A percentile compares a stretch with the other conserved stretches of the same genome.
These are phyloP conservation scores for Bryum argenteum DNA, from an alignment of 225 moss, liverwort and hornwort species.

Conservation along the genomic window DNA sequence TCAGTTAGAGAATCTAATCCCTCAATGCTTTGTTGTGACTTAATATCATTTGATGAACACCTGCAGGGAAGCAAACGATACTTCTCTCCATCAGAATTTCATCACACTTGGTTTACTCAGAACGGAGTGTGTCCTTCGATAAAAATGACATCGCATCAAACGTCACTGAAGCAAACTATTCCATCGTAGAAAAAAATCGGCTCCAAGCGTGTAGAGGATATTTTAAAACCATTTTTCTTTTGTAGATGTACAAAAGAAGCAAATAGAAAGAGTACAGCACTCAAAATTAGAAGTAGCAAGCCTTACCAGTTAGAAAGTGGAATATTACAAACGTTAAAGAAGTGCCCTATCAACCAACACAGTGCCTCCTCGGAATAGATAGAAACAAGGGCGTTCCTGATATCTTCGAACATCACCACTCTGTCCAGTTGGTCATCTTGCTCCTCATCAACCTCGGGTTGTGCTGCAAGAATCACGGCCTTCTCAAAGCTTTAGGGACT, in stretches of 20 bases:
- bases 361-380: conserved; percentile 63
- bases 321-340: conserved; percentile 78
- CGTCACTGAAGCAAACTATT: not conserved
- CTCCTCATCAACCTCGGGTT: conserved; percentile 48
- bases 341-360: conserved; percentile 60
- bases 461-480: conserved; percentile 48
- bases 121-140: not conserved
- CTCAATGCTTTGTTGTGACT: conserved; percentile 46
- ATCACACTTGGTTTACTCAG: not conserved
- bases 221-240: no score
- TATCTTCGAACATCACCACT: conserved; percentile 82
- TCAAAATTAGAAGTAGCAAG: conserved; percentile 22
- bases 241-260: conserved; percentile 7
- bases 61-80: conserved; percentile 35
- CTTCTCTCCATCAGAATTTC: not conserved
- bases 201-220: not conserved
- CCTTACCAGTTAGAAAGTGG: conserved; percentile 74
- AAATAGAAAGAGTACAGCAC: not conserved
- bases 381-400: conserved; percentile 71
- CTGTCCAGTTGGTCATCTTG: conserved; percentile 77
- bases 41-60: conserved; percentile 53
- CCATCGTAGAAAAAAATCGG: no score
- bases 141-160: not conserved
- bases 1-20: conserved; percentile 50
- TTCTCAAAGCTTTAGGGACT: conserved; percentile 19